Conservation (phyloP, 768 basidiomycete genomes). For the Russula virescens region DNA sequence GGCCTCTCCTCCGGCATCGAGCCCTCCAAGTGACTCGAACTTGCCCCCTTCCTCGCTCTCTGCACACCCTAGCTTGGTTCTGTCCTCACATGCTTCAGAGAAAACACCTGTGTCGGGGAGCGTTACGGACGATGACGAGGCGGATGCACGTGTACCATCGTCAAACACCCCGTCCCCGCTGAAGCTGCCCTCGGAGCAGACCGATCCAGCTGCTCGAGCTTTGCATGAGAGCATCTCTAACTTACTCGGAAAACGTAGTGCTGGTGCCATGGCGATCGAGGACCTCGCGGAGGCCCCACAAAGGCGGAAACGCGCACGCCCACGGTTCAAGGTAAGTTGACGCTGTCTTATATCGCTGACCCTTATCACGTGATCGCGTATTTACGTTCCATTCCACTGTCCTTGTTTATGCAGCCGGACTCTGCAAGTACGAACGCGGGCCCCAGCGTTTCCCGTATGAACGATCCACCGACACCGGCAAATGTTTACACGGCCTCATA, state of each 20-base stretch:
- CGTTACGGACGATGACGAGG: constrained; percentile 26
- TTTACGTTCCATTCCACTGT: neutral
- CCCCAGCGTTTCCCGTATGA: neutral
- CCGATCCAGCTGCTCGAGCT: constrained; percentile 43
- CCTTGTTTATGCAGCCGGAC: constrained; percentile 34
- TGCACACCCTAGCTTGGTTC: constrained; percentile 4
- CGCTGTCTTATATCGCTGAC: neutral
- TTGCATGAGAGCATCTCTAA: constrained; percentile 65
- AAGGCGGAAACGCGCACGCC: constrained; percentile 35
- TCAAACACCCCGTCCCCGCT: constrained; percentile 26
- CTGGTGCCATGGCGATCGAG: constrained; percentile 31
- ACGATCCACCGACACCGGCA: neutral
- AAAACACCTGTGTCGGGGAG: constrained; percentile 26
- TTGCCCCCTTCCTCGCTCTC: constrained; percentile 9
- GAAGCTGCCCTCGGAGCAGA: constrained; percentile 37
- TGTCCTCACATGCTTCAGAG: neutral
- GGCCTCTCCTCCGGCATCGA: constrained; percentile 1
- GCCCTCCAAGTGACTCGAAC: neutral
- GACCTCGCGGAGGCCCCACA: constrained; percentile 22
- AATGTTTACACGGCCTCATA: constrained; percentile 12
- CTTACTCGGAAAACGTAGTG: constrained; percentile 59
- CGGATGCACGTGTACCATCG: constrained; percentile 15
- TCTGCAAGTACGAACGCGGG: constrained; percentile 22
- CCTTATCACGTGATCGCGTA: neutral
- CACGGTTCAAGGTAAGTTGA: constrained; percentile 34